Conservation (phyloP, 2,329 filamentous ascomycete species). For the Fonsecaea erecta region DNA sequence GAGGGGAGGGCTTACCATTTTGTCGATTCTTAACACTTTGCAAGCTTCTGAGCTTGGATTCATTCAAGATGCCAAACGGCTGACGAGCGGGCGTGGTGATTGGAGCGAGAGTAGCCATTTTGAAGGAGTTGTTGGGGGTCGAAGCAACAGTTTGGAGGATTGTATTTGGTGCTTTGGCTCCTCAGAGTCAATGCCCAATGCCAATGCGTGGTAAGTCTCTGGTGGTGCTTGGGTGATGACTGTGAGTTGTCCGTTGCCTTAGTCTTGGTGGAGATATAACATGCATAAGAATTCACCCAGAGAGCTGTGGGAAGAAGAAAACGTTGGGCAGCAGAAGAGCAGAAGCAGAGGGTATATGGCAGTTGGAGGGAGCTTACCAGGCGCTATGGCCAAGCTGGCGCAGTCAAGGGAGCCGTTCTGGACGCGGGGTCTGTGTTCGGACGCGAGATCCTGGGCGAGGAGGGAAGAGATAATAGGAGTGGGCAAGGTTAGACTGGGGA, state of each 20-base stretch:
- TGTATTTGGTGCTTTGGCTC: background rate
- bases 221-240: background rate
- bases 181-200: background rate
- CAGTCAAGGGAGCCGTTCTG: conserved; percentile 25
- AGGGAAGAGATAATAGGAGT: conserved; percentile 13
- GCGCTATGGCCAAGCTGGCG: conserved; percentile 28
- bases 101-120: conserved; percentile 41
- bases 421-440: conserved; percentile 25
- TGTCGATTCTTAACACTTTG: conserved; percentile 44
- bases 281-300: conserved; percentile 7
- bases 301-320: conserved; percentile 17
- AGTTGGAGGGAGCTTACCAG: conserved; percentile 3
- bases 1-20: conserved; percentile 53
- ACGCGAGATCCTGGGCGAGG: conserved; percentile 30
- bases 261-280: conserved; percentile 7
- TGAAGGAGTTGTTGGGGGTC: background rate
- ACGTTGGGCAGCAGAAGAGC: conserved; percentile 14
- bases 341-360: conserved; percentile 29
- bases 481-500: conserved; percentile 19
- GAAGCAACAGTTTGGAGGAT: no score
- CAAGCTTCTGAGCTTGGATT: conserved; percentile 40
- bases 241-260: background rate
- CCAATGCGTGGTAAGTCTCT: background rate
- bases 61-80: conserved; percentile 42
- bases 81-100: conserved; percentile 39